Conservation (phyloP, 163 green algal species). For the Coccomyxa subellipsoidea region DNA sequence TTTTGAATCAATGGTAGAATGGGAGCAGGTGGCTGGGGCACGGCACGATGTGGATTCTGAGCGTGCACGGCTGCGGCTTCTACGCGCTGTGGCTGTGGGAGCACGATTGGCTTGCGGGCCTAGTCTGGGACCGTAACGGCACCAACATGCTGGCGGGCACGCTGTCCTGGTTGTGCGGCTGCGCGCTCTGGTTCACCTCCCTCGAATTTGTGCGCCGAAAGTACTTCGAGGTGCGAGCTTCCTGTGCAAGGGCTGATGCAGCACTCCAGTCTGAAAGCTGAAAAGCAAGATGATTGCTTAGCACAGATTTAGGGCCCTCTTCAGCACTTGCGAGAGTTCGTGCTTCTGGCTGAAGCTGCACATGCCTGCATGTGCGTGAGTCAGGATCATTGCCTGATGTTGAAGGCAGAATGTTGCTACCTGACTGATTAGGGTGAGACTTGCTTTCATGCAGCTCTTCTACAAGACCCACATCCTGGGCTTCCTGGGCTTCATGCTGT, state of each 20-base stretch:
- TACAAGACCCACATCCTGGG: slow-evolving; percentile 43
- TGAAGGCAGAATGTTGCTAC: no score
- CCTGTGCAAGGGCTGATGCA: no score
- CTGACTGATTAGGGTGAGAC: background rate
- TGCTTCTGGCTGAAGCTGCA: no score
- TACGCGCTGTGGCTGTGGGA: slow-evolving; percentile 31
- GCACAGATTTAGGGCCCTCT: no score
- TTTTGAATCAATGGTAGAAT: background rate
- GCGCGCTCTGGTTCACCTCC: slow-evolving; percentile 37
- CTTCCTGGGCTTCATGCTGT: slow-evolving; percentile 45
- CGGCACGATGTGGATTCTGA: slow-evolving; percentile 30
- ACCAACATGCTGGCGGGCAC: slow-evolving; percentile 37
- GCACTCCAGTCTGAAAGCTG: no score
- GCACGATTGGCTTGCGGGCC: background rate
- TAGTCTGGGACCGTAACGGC: background rate
- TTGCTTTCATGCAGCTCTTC: slow-evolving; percentile 33
- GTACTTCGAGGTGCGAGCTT: slow-evolving; percentile 28
- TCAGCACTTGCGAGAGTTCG: no score
- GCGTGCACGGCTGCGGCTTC: slow-evolving; percentile 37
- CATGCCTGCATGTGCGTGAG: no score
- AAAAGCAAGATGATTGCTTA: no score
- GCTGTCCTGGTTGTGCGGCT: slow-evolving; percentile 27
- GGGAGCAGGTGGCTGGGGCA: slow-evolving; percentile 40
- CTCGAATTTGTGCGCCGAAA: slow-evolving; percentile 24
- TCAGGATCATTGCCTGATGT: no score